Percentiles rank a stretch among this genome's conserved stretches.
phyloP scores from a whole-genome alignment of 805 yeast species.

The Spathaspora girioi region DNA sequence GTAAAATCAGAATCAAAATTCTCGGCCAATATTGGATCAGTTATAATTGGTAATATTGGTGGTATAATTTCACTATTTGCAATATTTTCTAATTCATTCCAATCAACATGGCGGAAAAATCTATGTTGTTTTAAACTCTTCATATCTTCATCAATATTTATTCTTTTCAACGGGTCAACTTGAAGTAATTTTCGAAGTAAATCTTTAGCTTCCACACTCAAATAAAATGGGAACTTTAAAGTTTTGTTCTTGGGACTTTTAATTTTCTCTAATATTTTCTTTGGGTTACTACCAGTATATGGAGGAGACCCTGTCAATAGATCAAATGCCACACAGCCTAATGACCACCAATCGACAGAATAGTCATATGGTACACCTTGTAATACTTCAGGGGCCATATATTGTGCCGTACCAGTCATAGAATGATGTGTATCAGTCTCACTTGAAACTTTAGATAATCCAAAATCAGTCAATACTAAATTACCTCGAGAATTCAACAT shows the following conservation, averaged over 20 bases:
- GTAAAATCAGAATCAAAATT: constrained; percentile 43
- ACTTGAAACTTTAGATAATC: constrained; percentile 35
- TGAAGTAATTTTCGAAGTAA: constrained; percentile 35
- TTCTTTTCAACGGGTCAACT: constrained; percentile 33
- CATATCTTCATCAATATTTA: constrained; percentile 34
- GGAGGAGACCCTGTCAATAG: constrained; percentile 44
- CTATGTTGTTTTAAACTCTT: constrained; percentile 31
- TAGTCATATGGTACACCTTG: constrained; percentile 38
- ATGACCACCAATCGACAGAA: constrained; percentile 46
- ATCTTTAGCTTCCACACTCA: constrained; percentile 40
- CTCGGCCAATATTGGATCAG: constrained; percentile 43
- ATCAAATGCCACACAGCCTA: constrained; percentile 43
- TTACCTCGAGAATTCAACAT: constrained; percentile 39
- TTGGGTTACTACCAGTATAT: constrained; percentile 39
- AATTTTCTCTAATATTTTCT: constrained; percentile 38
- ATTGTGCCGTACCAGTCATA: constrained; percentile 44
- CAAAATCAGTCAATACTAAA: constrained; percentile 43
- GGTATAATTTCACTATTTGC: constrained; percentile 21
- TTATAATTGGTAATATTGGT: constrained; percentile 41
- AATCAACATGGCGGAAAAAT: constrained; percentile 36
- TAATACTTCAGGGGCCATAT: constrained; percentile 47
- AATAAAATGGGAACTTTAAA: constrained; percentile 37
- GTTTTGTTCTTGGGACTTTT: constrained; percentile 21
- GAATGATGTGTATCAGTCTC: constrained; percentile 20
- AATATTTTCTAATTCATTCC: constrained; percentile 30